These are phyloP conservation scores for Metschnikowia corniflorae DNA, from an alignment of 805 yeast genomes.

Conservation along the genomic window DNA sequence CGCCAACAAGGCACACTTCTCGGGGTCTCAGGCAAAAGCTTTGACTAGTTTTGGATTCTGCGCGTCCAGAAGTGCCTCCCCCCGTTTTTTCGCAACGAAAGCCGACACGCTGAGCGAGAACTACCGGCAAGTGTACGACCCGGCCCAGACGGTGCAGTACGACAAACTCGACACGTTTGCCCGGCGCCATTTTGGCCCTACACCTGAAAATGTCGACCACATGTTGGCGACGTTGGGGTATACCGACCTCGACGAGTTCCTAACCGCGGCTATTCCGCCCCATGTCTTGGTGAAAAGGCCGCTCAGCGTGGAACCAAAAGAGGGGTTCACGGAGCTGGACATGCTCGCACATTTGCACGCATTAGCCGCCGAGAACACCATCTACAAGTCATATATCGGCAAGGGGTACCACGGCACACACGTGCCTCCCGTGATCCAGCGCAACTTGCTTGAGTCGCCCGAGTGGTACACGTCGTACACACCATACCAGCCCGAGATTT, in stretches of 20 bases:
- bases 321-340: constrained; percentile 80
- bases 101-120: constrained; percentile 56
- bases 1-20: neutral
- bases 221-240: constrained; percentile 71
- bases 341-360: constrained; percentile 64
- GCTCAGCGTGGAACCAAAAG: constrained; percentile 59
- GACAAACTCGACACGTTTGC: constrained; percentile 72
- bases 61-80: neutral
- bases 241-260: constrained; percentile 64
- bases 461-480: constrained; percentile 99
- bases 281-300: constrained; percentile 68
- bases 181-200: constrained; percentile 88
- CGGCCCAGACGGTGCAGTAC: constrained; percentile 26
- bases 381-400: constrained; percentile 78
- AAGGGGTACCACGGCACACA: constrained; percentile 91
- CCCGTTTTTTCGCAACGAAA: constrained; percentile 16
- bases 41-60: too few species aligned
- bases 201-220: constrained; percentile 52
- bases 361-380: constrained; percentile 72
- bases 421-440: constrained; percentile 87
- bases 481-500: constrained; percentile 97
- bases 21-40: too few species aligned
- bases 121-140: constrained; percentile 46
- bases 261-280: constrained; percentile 70
- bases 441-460: constrained; percentile 89